phyloP scores from a whole-genome alignment of 179 eudicot genomes.

The Beta lomatogona region DNA sequence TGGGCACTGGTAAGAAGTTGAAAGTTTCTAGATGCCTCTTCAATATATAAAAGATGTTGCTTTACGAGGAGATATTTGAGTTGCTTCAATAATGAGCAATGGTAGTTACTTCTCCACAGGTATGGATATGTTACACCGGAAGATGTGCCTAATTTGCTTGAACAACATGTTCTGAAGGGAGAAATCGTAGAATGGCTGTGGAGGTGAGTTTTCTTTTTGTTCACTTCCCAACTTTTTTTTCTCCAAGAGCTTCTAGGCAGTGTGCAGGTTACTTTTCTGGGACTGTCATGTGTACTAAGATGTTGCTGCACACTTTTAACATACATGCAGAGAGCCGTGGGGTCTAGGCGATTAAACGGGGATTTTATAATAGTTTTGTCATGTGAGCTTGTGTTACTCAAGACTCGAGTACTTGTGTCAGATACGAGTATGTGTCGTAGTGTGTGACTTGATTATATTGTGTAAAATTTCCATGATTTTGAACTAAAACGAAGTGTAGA shows the following conservation, averaged over 20 bases:
- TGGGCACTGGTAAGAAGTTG: constrained; percentile 79
- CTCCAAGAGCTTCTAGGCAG: constrained; percentile 1
- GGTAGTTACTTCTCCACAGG: constrained; percentile 43
- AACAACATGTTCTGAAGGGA: constrained; percentile 80
- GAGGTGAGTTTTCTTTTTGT: constrained; percentile 54
- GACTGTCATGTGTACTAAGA: not conserved
- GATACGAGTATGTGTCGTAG: no score
- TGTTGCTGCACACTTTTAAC: not conserved
- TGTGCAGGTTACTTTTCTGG: not conserved
- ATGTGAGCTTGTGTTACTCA: not conserved
- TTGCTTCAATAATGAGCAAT: not conserved
- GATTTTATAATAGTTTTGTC: not conserved
- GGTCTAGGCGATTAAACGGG: not conserved
- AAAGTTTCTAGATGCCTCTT: constrained; percentile 4
- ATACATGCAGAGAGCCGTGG: not conserved
- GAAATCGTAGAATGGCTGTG: constrained; percentile 84
- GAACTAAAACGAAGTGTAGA: no score
- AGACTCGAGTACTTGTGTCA: no score
- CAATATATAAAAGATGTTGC: not conserved
- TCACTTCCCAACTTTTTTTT: constrained; percentile 1
- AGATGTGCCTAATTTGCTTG: constrained; percentile 85
- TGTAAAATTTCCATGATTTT: no score
- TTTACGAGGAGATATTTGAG: not conserved
- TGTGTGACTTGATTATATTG: no score
- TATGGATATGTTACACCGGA: constrained; percentile 94